Base-by-base conservation (phyloP, 2,329 filamentous ascomycete species). In the Xylaria sp. region DNA sequence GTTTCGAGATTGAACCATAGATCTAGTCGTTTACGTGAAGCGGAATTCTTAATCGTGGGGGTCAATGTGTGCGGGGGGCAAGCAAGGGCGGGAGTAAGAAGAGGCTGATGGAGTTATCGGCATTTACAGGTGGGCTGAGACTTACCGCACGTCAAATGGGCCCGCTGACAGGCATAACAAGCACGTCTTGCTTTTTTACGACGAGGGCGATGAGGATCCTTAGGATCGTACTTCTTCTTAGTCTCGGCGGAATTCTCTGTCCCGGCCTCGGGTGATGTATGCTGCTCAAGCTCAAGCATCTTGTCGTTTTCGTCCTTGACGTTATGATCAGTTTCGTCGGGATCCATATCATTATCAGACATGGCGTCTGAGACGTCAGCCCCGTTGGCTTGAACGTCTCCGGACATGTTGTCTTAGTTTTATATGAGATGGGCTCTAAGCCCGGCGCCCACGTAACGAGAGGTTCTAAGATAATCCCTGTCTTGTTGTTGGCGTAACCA, bases 91-190 rank as follows among this genome's bases (percentile, higher is more conserved):
- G 48, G 59, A 72, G 63, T 33, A 66, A 23, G 70, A 53, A 68
- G 67, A 70, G 68, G 67, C 68, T 71, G 69, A 71, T 69, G 71
- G 68, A 67, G 66, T 64, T 63, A 64, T 71, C 68, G 71, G 70
- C 67, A 74, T 67, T 73, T 72, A 67, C 42, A 73, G 57, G 70
- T 28, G 65, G 75, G 74, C 75, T 76, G 75, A 75, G 74, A 76
- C 94, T 88, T 92, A 98, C 96, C 95, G 85, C 96, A 99, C 73
- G 96, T 99, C 79, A 99, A 85, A 87, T 99, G 96, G 71, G 96
- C 96, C 81, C 95, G 88, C 83, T 99, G 96, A 82, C 96, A 99
- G 72, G 96, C 95, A 87, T 92, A 97, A 81, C 96, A 99, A 66
- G 96, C 96, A 80, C 96, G 88, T 74, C 95, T 89, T 44, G 96